Percentiles rank a stretch among this genome's conserved stretches.
Conservation (phyloP, 352 stramenopile genomes). For the Saprolegnia parasitica region DNA sequence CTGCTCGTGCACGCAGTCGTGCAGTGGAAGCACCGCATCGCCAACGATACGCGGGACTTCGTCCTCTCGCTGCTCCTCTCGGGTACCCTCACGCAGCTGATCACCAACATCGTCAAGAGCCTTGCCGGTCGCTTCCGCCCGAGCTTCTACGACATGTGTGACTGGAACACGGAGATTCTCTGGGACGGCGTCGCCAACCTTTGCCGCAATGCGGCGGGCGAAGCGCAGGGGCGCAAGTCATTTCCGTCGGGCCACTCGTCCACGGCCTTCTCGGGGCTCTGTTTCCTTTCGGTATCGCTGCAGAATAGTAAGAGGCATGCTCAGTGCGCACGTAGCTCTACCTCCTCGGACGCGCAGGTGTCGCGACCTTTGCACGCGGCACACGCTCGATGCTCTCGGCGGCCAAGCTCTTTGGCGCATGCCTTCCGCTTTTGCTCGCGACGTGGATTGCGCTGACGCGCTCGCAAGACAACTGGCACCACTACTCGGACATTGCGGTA, state of each 20-base stretch:
- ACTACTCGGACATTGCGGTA: constrained; percentile 71
- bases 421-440: constrained; percentile 48
- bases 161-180: constrained; percentile 51
- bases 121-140: constrained; percentile 59
- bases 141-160: constrained; percentile 70
- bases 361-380: constrained; percentile 29
- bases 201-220: constrained; percentile 40
- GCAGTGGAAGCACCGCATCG: constrained; percentile 42
- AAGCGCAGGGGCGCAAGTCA: constrained; percentile 58
- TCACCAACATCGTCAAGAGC: constrained; percentile 70
- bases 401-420: constrained; percentile 62
- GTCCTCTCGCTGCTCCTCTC: constrained; percentile 53
- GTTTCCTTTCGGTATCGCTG: constrained; percentile 48
- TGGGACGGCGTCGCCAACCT: constrained; percentile 64
- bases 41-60: constrained; percentile 66
- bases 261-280: constrained; percentile 61
- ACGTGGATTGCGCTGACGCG: constrained; percentile 65
- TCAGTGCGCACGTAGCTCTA: constrained; percentile 41
- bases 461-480: constrained; percentile 77
- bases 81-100: constrained; percentile 41
- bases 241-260: constrained; percentile 73
- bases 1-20: constrained; percentile 48
- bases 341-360: constrained; percentile 52
- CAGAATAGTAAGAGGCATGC: background rate
- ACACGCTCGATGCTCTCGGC: constrained; percentile 47